These are phyloP conservation scores for Aspergillus udagawae DNA, from an alignment of 2,329 filamentous ascomycete genomes.

Conservation along the genomic window DNA sequence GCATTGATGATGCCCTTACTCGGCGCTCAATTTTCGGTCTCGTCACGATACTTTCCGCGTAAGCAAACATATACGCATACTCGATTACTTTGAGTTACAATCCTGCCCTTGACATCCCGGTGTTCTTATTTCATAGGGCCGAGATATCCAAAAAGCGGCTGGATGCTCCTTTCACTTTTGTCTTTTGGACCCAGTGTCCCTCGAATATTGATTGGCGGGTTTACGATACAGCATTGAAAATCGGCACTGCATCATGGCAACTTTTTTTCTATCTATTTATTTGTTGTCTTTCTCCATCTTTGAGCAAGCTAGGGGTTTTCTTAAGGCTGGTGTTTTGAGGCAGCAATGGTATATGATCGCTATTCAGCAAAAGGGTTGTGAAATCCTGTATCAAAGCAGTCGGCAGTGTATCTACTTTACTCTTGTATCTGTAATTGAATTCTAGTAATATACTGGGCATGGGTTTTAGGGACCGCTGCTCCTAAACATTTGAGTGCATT, in stretches of 20 bases:
- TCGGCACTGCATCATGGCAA: neutral
- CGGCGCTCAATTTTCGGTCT: constrained; percentile 8
- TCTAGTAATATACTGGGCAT: constrained; percentile 6
- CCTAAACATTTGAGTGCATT: neutral
- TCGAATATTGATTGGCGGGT: neutral
- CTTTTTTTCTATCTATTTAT: neutral
- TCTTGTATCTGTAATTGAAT: constrained; percentile 6
- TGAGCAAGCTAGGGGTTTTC: neutral
- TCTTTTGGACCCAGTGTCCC: neutral
- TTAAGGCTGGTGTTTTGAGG: neutral
- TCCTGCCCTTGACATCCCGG: neutral
- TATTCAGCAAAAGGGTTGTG: constrained; percentile 1
- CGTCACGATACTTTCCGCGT: constrained; percentile 3
- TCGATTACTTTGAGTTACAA: neutral
- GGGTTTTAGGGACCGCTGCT: neutral
- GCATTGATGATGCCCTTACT: constrained; percentile 21
- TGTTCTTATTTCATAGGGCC: neutral
- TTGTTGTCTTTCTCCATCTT: neutral
- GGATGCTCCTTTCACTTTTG: neutral
- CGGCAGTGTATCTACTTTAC: constrained; percentile 6
- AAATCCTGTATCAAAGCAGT: constrained; percentile 6
- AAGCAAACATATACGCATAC: constrained; percentile 2
- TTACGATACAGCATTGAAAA: neutral
- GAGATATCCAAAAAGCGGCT: neutral
- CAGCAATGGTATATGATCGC: neutral